Conservation (phyloP, 805 yeast genomes). For the Schwanniomyces yamadae region DNA sequence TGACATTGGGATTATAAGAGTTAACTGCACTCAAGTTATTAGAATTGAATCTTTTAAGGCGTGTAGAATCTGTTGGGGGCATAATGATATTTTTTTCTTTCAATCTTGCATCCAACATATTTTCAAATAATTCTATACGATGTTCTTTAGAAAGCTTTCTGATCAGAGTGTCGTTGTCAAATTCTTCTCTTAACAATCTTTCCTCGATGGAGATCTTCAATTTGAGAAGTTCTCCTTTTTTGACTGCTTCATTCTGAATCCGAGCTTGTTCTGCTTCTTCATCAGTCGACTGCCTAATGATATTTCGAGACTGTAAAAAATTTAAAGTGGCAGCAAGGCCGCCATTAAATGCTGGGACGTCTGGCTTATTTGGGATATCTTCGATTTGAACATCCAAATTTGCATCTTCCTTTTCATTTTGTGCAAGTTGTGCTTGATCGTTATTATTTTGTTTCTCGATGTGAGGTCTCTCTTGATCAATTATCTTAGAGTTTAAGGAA, state of each 20-base stretch:
- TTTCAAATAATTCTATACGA: constrained; percentile 23
- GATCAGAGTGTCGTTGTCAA: constrained; percentile 25
- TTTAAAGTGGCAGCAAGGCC: constrained; percentile 29
- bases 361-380: not conserved
- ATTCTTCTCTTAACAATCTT: constrained; percentile 28
- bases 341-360: constrained; percentile 14
- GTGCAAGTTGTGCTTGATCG: too few relatives aligned
- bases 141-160: constrained; percentile 27
- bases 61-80: not conserved
- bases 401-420: constrained; percentile 1
- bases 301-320: constrained; percentile 23
- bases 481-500: constrained; percentile 11
- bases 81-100: constrained; percentile 21
- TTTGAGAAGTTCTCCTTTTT: constrained; percentile 29
- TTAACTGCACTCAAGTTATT: constrained; percentile 9
- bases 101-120: constrained; percentile 29
- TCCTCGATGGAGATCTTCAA: constrained; percentile 33
- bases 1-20: constrained; percentile 48
- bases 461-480: not conserved
- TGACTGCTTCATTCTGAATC: constrained; percentile 21
- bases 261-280: constrained; percentile 14
- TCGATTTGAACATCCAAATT: not conserved
- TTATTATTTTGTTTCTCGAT: not conserved
- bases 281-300: constrained; percentile 10
- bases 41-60: not conserved